Conservation (phyloP, 208 protist species). For the Leishmania tropica region DNA sequence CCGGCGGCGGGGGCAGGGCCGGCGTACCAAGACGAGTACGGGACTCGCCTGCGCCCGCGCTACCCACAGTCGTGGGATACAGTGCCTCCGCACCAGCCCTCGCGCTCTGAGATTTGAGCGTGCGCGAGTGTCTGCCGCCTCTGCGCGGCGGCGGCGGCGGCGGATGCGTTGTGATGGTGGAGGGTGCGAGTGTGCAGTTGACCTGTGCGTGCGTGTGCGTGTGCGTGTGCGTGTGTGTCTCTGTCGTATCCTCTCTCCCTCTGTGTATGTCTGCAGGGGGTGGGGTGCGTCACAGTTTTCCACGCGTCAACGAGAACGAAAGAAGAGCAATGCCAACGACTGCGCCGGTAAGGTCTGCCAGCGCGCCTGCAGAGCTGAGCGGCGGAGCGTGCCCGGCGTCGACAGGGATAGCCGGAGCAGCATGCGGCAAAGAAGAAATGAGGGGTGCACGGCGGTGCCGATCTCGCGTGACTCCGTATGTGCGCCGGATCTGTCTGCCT, state of each 20-base stretch:
- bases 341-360: no score
- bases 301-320: not conserved
- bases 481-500: not conserved
- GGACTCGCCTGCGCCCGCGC: slow-evolving; percentile 68
- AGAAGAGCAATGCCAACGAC: not conserved
- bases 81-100: slow-evolving; percentile 85
- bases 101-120: slow-evolving; percentile 34
- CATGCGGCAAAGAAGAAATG: not conserved
- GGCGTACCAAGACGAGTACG: slow-evolving; percentile 68
- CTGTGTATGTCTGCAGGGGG: no score
- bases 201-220: slow-evolving; percentile 12
- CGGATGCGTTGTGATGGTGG: no score
- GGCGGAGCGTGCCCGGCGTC: no score
- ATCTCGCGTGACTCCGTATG: not conserved
- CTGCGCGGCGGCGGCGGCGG: no score
- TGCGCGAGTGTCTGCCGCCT: slow-evolving; percentile 8
- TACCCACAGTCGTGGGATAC: slow-evolving; percentile 89
- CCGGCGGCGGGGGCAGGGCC: not conserved
- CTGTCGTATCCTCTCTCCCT: no score
- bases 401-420: not conserved
- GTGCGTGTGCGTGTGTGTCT: slow-evolving; percentile 16
- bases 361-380: no score
- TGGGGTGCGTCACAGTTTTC: not conserved
- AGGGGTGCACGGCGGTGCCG: not conserved
- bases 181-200: no score